Evolutionary conservation across 164 flowering plant genomes (phyloP), one percentile per base, ranked within the genome.

Genomic region (Umbilicus rupestris): DNA sequence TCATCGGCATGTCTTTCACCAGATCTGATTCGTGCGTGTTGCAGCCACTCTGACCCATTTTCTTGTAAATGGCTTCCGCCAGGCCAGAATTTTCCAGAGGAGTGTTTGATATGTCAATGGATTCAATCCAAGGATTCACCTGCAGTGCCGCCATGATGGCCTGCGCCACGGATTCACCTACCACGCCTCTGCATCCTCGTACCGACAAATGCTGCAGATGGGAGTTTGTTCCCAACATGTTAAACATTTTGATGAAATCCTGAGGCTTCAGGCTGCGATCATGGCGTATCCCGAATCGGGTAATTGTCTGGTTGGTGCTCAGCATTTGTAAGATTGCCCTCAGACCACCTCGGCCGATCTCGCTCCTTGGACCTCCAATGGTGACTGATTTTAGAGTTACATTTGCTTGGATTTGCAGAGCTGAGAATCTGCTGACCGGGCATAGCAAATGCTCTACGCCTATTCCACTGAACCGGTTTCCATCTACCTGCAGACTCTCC

Each of bases 41-140:
- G 66, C 84, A 87, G 76, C 85, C 93, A 19, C 88, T 85, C 63
- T 89, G 70, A 68, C 87, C 85, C 63, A 94, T 67, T 74, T 82
- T 91, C 74, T 84, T 84, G 71, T 82, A 79, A 44, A 94, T 79
- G 26, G 47, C 79, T 28, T 91, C 87, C 0, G 88, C 73, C 72
- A 79, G 79, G 63, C 96, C 93, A 1, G 82, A 68, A 49, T 22
- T 75, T 49, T 89, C 86, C 66, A 94, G 73, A 1, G 96, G 95
- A 17, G 99, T 94, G 77, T 85, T 73, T 35, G 78, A 68, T 3
- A 94, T 83, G 76, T 94, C 96, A 52, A 94, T 85, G 50, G 85
- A 86, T 71, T 94, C 96, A 45, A 94, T 83, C 92, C 89, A 91
- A 31, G 96, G 95, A 82, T 94, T 94, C 16, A 94, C 82, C 63